These are phyloP conservation scores for Penstemon barbatus DNA, from an alignment of 257 asterid genomes.

Conservation along the genomic window DNA sequence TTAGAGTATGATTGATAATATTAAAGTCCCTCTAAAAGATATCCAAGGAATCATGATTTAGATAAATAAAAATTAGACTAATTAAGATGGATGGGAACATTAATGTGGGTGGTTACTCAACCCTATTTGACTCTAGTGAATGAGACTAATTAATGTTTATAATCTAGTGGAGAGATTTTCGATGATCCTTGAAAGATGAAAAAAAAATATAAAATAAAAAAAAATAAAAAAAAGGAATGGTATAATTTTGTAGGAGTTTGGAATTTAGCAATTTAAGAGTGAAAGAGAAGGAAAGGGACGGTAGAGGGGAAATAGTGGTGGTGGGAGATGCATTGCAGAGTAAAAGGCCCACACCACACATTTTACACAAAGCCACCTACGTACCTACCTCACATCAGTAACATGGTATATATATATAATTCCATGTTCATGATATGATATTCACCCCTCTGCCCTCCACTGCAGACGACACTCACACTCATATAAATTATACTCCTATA, in stretches of 20 bases:
- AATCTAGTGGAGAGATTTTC: too few species aligned
- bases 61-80: too few species aligned
- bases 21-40: too few species aligned
- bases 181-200: too few species aligned
- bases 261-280: constrained; percentile 19
- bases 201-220: background rate
- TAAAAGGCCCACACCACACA: constrained; percentile 31
- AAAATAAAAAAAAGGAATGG: background rate
- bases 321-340: constrained; percentile 33
- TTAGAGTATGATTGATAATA: too few species aligned
- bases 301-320: background rate
- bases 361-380: constrained; percentile 57
- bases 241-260: background rate
- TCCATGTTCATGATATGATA: background rate
- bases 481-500: background rate
- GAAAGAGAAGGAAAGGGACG: constrained; percentile 25
- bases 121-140: too few species aligned
- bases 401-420: constrained; percentile 8
- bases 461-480: constrained; percentile 29
- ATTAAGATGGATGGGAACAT: too few species aligned
- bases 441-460: constrained; percentile 32
- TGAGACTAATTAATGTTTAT: too few species aligned
- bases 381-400: constrained; percentile 76
- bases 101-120: too few species aligned
- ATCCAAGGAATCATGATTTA: too few species aligned